Evolutionary conservation across 2,329 filamentous ascomycete species (phyloP), one percentile per base, ranked within the genome.

Genomic region (Microsporum canis): DNA sequence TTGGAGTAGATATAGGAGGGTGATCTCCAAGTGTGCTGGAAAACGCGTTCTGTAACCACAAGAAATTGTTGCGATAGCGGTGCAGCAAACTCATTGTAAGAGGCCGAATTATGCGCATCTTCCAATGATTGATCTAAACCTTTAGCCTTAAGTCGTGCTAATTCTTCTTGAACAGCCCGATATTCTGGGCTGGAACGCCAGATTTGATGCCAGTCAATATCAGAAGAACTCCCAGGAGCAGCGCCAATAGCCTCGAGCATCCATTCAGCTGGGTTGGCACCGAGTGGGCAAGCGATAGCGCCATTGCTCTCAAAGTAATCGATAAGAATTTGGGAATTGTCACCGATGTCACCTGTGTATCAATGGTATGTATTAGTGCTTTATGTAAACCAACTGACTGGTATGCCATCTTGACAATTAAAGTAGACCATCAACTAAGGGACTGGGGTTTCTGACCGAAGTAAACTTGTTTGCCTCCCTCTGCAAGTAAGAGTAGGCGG

Each of bases 251-350:
- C 74, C 61, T 78, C 77, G 41, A 89, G 78, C 83, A 90, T 89
- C 74, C 83, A 89, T 71, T 90, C 88, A 1, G 87, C 87, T 0
- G 87, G 87, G 66, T 90, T 90, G 64, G 86, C 86, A 74, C 72
- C 0, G 82, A 84, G 39, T n/a, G 39, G 39, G 39, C 39, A 41
- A 41, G 39, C 39, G 2, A 81, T 76, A n/a, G 39, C 39, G 3
- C 87, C 87, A 60, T 87, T 81, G 8, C 71, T 68, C 68, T 85
- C 82, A 61, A 91, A 91, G 70, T 87, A 87, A 47, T 77, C 73
- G 0, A 83, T 77, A 58, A 88, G 71, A 0, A 75, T 82, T 1
- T 74, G 73, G 0, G 83, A 85, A 64, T 84, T 79, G 0, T 80
- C 67, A 0, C 85, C 85, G 39, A 87, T 83, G 2, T 86, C 77